A percentile compares a stretch with the other conserved stretches of the same genome.
These are phyloP conservation scores for Eimeria necatrix DNA, from an alignment of 169 alveolate genomes.

Conservation along the genomic window DNA sequence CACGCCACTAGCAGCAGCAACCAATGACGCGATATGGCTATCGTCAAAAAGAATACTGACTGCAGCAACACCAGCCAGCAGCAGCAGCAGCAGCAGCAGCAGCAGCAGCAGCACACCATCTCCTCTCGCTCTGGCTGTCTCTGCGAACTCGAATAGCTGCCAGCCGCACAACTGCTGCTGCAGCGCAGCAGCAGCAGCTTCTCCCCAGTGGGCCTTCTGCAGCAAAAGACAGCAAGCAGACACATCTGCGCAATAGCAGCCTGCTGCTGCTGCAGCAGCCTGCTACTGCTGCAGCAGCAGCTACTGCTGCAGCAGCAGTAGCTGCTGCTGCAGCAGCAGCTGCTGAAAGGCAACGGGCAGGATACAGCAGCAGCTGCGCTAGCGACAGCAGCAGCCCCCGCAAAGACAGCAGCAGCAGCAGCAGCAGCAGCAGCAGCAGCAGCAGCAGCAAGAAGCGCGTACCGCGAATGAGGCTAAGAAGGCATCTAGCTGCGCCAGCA, in stretches of 20 bases:
- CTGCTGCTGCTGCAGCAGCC: neutral
- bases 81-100: conserved; percentile 35
- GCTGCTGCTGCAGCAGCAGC: neutral
- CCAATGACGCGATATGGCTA: neutral
- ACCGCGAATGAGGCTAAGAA: conserved; percentile 9
- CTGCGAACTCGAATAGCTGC: neutral
- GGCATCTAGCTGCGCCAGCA: neutral
- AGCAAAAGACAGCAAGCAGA: neutral
- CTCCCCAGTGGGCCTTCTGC: conserved; percentile 17
- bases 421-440: conserved; percentile 15
- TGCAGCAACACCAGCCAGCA: neutral
- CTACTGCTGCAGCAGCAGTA: neutral
- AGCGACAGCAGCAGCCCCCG: neutral
- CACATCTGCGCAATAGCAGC: neutral
- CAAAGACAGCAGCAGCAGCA: neutral
- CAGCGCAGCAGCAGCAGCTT: neutral
- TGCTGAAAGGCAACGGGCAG: neutral
- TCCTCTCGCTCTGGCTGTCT: neutral
- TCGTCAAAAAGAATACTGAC: neutral
- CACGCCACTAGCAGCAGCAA: neutral
- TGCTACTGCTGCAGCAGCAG: neutral
- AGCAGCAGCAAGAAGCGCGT: neutral
- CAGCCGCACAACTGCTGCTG: neutral
- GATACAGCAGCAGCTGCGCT: neutral
- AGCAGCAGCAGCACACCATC: conserved; percentile 28